These are phyloP conservation scores for Nannochloropsis gaditana DNA, from an alignment of 108 stramenopile genomes.

Conservation along the genomic window DNA sequence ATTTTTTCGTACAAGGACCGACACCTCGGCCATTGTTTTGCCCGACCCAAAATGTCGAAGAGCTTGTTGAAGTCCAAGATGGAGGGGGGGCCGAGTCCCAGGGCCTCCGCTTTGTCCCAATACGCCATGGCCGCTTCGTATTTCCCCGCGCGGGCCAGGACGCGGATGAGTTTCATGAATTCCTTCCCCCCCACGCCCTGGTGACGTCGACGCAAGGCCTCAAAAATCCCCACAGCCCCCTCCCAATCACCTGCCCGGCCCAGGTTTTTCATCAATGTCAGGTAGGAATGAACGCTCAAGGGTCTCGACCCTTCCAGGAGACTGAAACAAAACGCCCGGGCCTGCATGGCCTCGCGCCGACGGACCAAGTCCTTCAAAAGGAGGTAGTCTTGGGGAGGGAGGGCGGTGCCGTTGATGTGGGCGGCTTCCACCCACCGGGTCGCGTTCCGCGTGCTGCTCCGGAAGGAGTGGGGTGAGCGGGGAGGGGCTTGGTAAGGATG, in stretches of 20 bases:
- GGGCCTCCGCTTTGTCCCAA: not conserved
- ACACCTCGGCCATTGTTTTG: not conserved
- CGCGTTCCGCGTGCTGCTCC: not conserved
- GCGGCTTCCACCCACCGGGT: constrained; percentile 12
- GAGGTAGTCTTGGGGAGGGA: not conserved
- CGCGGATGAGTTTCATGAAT: constrained; percentile 12
- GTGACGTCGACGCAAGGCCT: not conserved
- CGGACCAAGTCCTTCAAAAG: not conserved
- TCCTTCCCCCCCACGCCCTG: not conserved
- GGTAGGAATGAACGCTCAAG: not conserved
- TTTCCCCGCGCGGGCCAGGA: not conserved
- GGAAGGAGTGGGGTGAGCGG: too few species aligned
- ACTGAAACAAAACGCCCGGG: not conserved
- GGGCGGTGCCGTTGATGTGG: constrained; percentile 15
- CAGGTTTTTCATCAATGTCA: constrained; percentile 9
- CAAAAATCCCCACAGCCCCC: not conserved
- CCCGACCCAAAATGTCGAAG: not conserved
- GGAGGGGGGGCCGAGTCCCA: not conserved
- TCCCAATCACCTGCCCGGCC: not conserved
- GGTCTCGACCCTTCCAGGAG: not conserved
- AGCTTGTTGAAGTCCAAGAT: constrained; percentile 16
- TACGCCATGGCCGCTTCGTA: not conserved
- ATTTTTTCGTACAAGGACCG: not conserved
- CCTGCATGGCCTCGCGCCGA: not conserved
- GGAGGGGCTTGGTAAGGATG: not conserved